phyloP scores from a whole-genome alignment of 2,329 filamentous ascomycete species.

The Nothophoma quercina region DNA sequence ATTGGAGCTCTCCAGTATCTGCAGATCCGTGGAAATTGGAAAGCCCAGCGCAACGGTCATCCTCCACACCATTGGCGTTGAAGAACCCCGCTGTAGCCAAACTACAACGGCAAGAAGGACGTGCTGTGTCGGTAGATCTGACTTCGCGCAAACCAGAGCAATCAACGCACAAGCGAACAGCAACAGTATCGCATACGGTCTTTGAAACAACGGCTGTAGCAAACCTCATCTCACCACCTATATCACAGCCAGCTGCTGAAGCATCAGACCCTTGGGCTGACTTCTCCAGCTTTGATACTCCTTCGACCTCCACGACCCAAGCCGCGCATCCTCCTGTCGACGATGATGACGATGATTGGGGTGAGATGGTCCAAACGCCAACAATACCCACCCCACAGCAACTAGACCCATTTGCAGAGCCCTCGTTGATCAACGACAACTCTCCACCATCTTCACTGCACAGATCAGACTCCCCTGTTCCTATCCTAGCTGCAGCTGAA shows the following conservation, averaged over 20 bases:
- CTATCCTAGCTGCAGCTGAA: slow-evolving; percentile 16
- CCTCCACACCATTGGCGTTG: slow-evolving; percentile 25
- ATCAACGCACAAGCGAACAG: slow-evolving; percentile 24
- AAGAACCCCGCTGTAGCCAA: slow-evolving; percentile 26
- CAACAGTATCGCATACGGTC: slow-evolving; percentile 12
- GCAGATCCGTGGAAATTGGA: slow-evolving; percentile 31
- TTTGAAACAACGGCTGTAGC: slow-evolving; percentile 26
- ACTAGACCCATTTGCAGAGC: slow-evolving; percentile 18
- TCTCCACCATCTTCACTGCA: slow-evolving; percentile 19
- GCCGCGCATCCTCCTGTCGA: slow-evolving; percentile 22
- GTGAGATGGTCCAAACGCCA: slow-evolving; percentile 50
- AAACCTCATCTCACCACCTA: slow-evolving; percentile 20
- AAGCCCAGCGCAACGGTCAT: slow-evolving; percentile 20
- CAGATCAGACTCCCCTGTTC: slow-evolving; percentile 20
- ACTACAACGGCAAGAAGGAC: slow-evolving; percentile 28
- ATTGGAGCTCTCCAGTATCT: slow-evolving; percentile 43
- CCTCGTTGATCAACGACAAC: slow-evolving; percentile 16
- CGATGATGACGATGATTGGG: slow-evolving; percentile 51
- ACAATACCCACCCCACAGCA: slow-evolving; percentile 32
- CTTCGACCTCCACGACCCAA: slow-evolving; percentile 7
- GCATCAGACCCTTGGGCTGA: slow-evolving; percentile 26
- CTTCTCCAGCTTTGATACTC: slow-evolving; percentile 25
- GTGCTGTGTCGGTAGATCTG: slow-evolving; percentile 31
- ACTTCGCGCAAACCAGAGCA: slow-evolving; percentile 19
- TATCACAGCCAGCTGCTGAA: slow-evolving; percentile 6